Percentiles rank a stretch among this genome's conserved stretches.
phyloP scores from a whole-genome alignment of 768 basidiomycete species.

The Rhodotorula graminis region DNA sequence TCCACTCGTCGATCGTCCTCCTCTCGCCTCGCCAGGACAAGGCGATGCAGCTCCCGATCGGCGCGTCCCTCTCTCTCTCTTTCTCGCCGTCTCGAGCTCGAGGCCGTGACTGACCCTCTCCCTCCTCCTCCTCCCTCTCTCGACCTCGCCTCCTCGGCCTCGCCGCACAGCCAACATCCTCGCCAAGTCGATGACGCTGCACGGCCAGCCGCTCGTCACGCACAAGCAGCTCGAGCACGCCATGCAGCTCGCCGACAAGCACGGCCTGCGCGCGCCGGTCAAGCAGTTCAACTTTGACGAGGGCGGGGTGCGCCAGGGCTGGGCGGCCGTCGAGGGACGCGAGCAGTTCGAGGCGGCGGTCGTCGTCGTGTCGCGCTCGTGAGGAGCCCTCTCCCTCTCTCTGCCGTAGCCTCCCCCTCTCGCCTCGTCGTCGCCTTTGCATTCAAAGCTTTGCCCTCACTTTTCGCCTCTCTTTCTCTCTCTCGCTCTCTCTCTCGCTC shows the following conservation, averaged over 20 bases:
- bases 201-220: not conserved
- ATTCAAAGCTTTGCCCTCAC: too few relatives aligned
- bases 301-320: constrained; percentile 9
- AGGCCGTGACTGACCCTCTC: not conserved
- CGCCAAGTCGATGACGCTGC: constrained; percentile 2
- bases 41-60: constrained; percentile 6
- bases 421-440: too few relatives aligned
- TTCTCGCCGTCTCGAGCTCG: too few relatives aligned
- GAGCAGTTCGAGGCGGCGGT: constrained; percentile 12
- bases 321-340: not conserved
- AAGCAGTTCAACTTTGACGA: constrained; percentile 5
- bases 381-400: too few relatives aligned
- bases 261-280: not conserved
- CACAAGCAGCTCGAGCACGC: not conserved
- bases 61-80: not conserved
- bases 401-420: too few relatives aligned
- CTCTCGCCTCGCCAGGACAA: constrained; percentile 11
- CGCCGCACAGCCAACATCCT: constrained; percentile 5
- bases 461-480: too few relatives aligned
- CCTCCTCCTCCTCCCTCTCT: not conserved
- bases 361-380: not conserved
- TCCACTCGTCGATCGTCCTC: constrained; percentile 1
- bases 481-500: too few relatives aligned
- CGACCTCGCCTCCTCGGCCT: too few relatives aligned
- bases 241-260: not conserved